Percentiles rank a stretch among this genome's conserved stretches.
Evolutionary conservation across 2,329 filamentous ascomycete genomes (phyloP).

Genomic region (Coniella lustricola): DNA sequence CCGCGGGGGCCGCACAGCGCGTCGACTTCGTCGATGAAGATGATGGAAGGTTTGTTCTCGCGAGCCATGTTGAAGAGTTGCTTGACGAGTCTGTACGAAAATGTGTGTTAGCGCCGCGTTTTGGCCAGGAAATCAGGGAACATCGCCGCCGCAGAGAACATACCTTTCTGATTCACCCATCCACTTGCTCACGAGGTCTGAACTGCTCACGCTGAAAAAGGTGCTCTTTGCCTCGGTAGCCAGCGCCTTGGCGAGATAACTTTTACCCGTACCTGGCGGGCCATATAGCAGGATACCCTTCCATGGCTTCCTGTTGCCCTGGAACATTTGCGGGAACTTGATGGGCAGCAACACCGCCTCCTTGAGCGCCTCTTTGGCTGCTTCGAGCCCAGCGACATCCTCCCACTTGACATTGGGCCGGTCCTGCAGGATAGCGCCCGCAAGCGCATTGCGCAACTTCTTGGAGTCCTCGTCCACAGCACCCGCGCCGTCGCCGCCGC

Average conservation of each 20-base stretch:
- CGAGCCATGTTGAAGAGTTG: conserved; percentile 96
- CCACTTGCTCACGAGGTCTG: conserved; percentile 97
- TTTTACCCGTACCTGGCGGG: conserved; percentile 94
- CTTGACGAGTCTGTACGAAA: conserved; percentile 75
- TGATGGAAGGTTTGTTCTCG: conserved; percentile 96
- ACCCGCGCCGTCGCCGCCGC: conserved; percentile 48
- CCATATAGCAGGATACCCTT: conserved; percentile 96
- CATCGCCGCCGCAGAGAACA: conserved; percentile 3
- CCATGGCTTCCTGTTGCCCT: conserved; percentile 94
- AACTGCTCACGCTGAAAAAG: conserved; percentile 97
- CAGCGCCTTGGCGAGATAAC: conserved; percentile 93
- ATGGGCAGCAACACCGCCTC: conserved; percentile 97
- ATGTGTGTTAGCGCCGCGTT: too few species aligned
- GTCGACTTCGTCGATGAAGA: conserved; percentile 98
- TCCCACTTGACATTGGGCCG: conserved; percentile 97
- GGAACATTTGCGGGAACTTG: conserved; percentile 95
- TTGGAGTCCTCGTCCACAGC: conserved; percentile 82
- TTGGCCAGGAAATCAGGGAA: too few species aligned
- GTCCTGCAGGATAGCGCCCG: conserved; percentile 88
- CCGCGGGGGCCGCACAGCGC: conserved; percentile 86
- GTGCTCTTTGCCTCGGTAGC: conserved; percentile 98
- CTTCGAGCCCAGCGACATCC: conserved; percentile 90
- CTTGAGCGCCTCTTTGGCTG: conserved; percentile 92
- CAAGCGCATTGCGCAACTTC: conserved; percentile 85
- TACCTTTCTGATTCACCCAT: conserved; percentile 99